Evolutionary conservation across 495 filamentous ascomycete species (phyloP).

Genomic region (Evernia prunastri): DNA sequence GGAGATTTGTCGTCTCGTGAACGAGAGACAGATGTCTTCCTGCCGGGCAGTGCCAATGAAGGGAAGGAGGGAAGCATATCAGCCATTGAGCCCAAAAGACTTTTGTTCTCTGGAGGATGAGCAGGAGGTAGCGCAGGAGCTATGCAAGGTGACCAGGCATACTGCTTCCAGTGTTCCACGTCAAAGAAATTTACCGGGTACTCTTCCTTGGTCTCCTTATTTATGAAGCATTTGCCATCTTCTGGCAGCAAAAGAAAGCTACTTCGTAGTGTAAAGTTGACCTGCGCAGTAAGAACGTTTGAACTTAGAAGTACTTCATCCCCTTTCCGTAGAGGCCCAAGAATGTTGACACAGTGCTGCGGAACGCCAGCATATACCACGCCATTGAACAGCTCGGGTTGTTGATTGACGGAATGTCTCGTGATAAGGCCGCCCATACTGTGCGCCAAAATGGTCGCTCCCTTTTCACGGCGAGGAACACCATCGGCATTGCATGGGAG

Average conservation of each 20-base stretch:
- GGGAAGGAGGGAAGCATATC: constrained; percentile 24
- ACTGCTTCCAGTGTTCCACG: constrained; percentile 68
- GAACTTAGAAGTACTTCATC: constrained; percentile 87
- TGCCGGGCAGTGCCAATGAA: constrained; percentile 11
- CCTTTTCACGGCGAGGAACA: constrained; percentile 45
- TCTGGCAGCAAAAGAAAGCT: constrained; percentile 81
- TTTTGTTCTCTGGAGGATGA: constrained; percentile 23
- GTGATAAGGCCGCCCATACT: constrained; percentile 86
- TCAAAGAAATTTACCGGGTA: constrained; percentile 84
- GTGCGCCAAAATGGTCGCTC: constrained; percentile 80
- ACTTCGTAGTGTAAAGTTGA: constrained; percentile 88
- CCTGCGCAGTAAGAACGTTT: constrained; percentile 85
- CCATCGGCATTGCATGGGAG: constrained; percentile 65
- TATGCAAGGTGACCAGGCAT: constrained; percentile 73
- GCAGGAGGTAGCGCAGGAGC: constrained; percentile 49
- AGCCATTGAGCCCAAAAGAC: constrained; percentile 44
- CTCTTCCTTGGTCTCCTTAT: constrained; percentile 72
- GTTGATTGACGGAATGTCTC: constrained; percentile 80
- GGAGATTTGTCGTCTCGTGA: constrained; percentile 5
- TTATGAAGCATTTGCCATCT: constrained; percentile 81
- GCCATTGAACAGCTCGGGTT: constrained; percentile 80
- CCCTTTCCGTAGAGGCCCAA: constrained; percentile 83
- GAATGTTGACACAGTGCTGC: constrained; percentile 80
- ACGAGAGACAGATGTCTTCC: constrained; percentile 6
- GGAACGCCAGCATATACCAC: constrained; percentile 83